Percentiles rank a stretch among this genome's conserved stretches.
Evolutionary conservation across 345 rosid genomes (phyloP).

Genomic region (Bretschneidera sinensis): DNA sequence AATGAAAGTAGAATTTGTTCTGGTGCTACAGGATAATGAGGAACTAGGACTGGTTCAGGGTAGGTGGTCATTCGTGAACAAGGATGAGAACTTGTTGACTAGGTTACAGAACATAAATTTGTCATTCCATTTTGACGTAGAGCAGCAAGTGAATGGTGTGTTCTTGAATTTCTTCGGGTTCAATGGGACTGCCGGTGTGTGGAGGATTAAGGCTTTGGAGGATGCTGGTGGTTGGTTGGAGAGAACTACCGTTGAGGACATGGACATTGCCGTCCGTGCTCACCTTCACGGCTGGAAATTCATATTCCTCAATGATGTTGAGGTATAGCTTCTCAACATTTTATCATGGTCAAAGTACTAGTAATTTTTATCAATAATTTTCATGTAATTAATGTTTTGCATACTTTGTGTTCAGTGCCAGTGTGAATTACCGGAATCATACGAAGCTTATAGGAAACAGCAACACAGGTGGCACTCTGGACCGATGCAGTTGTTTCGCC

Average conservation of each 20-base stretch:
- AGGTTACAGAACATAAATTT: constrained; percentile 86
- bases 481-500: constrained; percentile 94
- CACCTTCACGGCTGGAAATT: constrained; percentile 95
- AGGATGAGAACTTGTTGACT: constrained; percentile 82
- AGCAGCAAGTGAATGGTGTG: constrained; percentile 87
- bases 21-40: constrained; percentile 58
- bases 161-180: constrained; percentile 88
- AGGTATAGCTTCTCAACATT: constrained; percentile 40
- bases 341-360: background rate
- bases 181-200: constrained; percentile 95
- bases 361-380: too few species aligned
- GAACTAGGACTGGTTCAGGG: constrained; percentile 86
- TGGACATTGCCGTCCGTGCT: constrained; percentile 97
- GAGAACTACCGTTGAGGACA: constrained; percentile 95
- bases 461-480: constrained; percentile 99
- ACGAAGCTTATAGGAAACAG: constrained; percentile 91
- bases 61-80: constrained; percentile 93
- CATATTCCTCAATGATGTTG: constrained; percentile 77
- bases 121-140: constrained; percentile 92
- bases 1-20: background rate
- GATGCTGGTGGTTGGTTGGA: constrained; percentile 96
- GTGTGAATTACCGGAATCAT: constrained; percentile 90
- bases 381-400: constrained; percentile 4
- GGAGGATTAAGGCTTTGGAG: constrained; percentile 94
- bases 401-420: constrained; percentile 52